Evolutionary conservation across 169 alveolate species (phyloP), one percentile per base, ranked within the genome.

Genomic region (Cryptosporidium parvum): DNA sequence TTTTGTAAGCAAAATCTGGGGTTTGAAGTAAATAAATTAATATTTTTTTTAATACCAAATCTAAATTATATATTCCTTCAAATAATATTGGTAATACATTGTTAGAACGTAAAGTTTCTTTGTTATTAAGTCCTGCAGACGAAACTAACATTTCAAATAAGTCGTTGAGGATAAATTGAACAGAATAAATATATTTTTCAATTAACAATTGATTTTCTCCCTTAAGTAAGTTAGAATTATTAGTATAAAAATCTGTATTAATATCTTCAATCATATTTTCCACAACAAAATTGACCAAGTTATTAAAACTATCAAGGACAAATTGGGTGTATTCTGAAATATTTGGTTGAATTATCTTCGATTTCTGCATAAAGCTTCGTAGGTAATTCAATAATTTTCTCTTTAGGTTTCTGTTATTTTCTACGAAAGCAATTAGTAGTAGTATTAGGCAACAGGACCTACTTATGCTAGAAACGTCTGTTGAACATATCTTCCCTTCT

Each of bases 111-210:
- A 65, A 10, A 12, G 7, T n/a, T 21, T 26, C 51, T 33, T 29
- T 37, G 16, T 65, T 37, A 10, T 65, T 14, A 45, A 44, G 18
- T 7, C 58, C 58, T 6, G 44, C 44, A 39, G 62, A 45, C 3
- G 84, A 39, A 44, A 69, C 7, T 12, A 69, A 45, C 0, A 59
- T 53, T 6, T 73, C 86, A 73, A 73, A 73, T n/a, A 52, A 18
- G 39, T 59, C 53, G 56, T 23, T 58, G 9, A 73, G 10, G 48
- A 59, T 10, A 16, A 7, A 52, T 31, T 59, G 86, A 73, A 73
- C 52, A 10, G 52, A 53, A 56, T 7, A 1, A 8, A 33, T n/a
- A 51, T 73, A 73, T 59, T 37, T 73, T 35, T 35, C 44, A 51
- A 71, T 51, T 29, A 71, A 29, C 14, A 12, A 26, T 35, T 33